Conservation (phyloP, 2,329 filamentous ascomycete genomes). For the Hypomyces rosellus region DNA sequence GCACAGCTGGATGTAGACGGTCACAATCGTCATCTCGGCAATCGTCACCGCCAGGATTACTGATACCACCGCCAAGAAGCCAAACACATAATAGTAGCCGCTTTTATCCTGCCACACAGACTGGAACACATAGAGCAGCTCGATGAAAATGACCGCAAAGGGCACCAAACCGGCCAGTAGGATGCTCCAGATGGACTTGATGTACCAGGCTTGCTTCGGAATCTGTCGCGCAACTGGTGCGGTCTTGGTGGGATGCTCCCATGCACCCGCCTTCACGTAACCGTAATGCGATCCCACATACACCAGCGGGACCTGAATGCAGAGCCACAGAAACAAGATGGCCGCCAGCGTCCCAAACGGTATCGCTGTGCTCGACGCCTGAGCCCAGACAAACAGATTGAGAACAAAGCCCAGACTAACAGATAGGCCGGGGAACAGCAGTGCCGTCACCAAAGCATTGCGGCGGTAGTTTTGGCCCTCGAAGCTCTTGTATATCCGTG, state of each 20-base stretch:
- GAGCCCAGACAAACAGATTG: slow-evolving; percentile 85
- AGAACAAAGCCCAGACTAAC: slow-evolving; percentile 72
- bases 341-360: slow-evolving; percentile 73
- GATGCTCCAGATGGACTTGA: slow-evolving; percentile 54
- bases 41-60: slow-evolving; percentile 69
- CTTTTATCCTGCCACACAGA: slow-evolving; percentile 86
- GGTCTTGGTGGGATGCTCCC: slow-evolving; percentile 79
- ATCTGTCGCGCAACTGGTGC: slow-evolving; percentile 65
- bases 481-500: slow-evolving; percentile 76
- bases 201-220: slow-evolving; percentile 70
- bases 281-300: slow-evolving; percentile 76
- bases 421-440: slow-evolving; percentile 71
- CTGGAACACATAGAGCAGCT: slow-evolving; percentile 80
- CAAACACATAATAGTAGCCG: slow-evolving; percentile 88
- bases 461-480: slow-evolving; percentile 67
- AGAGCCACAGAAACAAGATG: slow-evolving; percentile 71
- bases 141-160: slow-evolving; percentile 83
- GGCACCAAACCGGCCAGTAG: slow-evolving; percentile 72
- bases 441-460: slow-evolving; percentile 71
- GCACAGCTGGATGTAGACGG: slow-evolving; percentile 76
- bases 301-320: slow-evolving; percentile 79
- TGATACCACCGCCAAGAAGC: slow-evolving; percentile 70
- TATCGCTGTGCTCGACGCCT: slow-evolving; percentile 80
- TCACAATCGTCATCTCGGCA: slow-evolving; percentile 76
- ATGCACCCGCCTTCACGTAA: slow-evolving; percentile 58